Percentiles rank a stretch among this genome's conserved stretches.
Conservation (phyloP, 208 protist genomes). For the Crithidia sp. region DNA sequence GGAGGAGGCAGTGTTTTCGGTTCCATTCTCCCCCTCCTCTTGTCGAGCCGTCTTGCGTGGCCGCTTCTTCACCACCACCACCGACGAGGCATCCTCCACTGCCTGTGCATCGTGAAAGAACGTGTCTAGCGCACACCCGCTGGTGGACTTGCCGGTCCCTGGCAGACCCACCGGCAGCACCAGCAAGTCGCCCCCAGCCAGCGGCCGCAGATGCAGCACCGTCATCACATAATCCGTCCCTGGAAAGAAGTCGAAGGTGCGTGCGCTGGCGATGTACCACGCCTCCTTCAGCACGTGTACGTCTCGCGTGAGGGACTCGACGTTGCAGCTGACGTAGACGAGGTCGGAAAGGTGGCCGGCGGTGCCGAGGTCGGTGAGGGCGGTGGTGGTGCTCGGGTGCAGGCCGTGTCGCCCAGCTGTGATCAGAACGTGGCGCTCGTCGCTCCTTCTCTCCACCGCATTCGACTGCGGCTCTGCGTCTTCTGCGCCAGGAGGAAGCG, state of each 20-base stretch:
- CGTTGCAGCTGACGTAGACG: slow-evolving; percentile 62
- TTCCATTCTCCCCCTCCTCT: too few species aligned
- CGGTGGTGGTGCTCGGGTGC: slow-evolving; percentile 35
- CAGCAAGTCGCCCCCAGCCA: slow-evolving; percentile 23
- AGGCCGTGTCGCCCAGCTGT: slow-evolving; percentile 48
- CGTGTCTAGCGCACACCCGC: slow-evolving; percentile 12
- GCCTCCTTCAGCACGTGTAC: slow-evolving; percentile 38
- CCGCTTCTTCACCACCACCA: too few species aligned
- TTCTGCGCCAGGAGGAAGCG: neutral
- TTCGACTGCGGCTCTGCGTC: neutral
- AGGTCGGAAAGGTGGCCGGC: slow-evolving; percentile 26
- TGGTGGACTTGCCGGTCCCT: slow-evolving; percentile 33
- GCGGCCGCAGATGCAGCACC: slow-evolving; percentile 35
- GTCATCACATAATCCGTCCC: slow-evolving; percentile 60
- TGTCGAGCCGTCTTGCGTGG: too few species aligned
- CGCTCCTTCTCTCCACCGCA: neutral
- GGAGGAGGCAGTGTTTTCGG: too few species aligned
- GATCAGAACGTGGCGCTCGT: slow-evolving; percentile 35
- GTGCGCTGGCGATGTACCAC: slow-evolving; percentile 22
- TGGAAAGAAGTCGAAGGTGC: slow-evolving; percentile 61
- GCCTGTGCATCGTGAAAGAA: slow-evolving; percentile 22
- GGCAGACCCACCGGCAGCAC: slow-evolving; percentile 42
- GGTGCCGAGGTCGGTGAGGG: slow-evolving; percentile 24
- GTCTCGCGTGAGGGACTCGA: slow-evolving; percentile 41
- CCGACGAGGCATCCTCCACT: neutral